These are phyloP conservation scores for Mallotus nudiflorus DNA, from an alignment of 345 rosid species.

Conservation along the genomic window DNA sequence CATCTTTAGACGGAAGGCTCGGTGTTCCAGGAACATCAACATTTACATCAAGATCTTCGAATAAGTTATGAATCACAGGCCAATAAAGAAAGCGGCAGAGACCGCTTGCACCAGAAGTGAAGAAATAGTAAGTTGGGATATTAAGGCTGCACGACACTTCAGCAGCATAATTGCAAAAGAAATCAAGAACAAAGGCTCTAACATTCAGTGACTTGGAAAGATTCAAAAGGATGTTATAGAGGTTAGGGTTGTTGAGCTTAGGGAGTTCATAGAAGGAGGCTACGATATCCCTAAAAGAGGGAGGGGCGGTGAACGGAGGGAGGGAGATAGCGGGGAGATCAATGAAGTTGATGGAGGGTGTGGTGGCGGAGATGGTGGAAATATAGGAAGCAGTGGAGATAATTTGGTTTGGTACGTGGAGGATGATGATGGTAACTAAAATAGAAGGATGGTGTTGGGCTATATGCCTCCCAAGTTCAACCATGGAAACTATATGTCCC, in stretches of 20 bases:
- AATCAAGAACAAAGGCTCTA: constrained; percentile 25
- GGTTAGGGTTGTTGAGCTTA: constrained; percentile 14
- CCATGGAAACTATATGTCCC: constrained; percentile 18
- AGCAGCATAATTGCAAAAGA: constrained; percentile 24
- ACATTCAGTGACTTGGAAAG: background rate
- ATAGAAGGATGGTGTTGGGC: background rate
- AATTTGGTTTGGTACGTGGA: background rate
- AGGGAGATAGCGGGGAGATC: constrained; percentile 10
- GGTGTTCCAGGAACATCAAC: constrained; percentile 50
- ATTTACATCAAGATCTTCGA: constrained; percentile 36
- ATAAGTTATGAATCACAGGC: constrained; percentile 35
- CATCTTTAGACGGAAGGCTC: constrained; percentile 25
- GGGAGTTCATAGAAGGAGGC: background rate
- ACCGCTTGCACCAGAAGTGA: constrained; percentile 41
- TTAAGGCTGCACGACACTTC: constrained; percentile 32
- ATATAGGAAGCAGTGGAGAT: constrained; percentile 12
- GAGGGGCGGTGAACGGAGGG: background rate
- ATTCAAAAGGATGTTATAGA: constrained; percentile 14
- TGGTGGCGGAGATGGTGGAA: background rate
- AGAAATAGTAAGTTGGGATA: constrained; percentile 48
- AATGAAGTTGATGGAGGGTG: constrained; percentile 25
- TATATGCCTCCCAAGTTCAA: background rate
- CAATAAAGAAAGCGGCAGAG: constrained; percentile 36
- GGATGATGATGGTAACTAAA: constrained; percentile 19
- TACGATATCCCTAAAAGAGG: background rate